Percentiles rank a stretch among this genome's conserved stretches.
Evolutionary conservation across 2,329 filamentous ascomycete genomes (phyloP).

Genomic region (Stemphylium beticola): DNA sequence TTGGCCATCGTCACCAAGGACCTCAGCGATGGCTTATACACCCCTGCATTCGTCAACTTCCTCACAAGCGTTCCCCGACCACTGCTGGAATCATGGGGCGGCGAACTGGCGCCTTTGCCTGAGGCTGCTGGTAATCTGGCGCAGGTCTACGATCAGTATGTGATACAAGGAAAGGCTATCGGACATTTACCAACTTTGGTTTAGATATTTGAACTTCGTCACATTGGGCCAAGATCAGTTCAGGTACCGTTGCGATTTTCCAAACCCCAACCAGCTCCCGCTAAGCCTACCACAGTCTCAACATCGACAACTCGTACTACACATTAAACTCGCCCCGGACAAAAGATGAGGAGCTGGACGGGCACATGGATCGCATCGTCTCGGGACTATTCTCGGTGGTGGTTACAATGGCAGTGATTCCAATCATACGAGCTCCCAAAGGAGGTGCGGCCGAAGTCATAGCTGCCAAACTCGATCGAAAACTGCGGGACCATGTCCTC

Average conservation of each 20-base stretch:
- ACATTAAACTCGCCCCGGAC: slow-evolving; percentile 94
- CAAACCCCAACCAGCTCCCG: not conserved
- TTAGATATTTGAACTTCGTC: slow-evolving; percentile 5
- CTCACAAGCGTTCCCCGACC: slow-evolving; percentile 89
- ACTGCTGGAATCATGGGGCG: slow-evolving; percentile 91
- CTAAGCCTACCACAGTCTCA: slow-evolving; percentile 56
- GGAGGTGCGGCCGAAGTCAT: slow-evolving; percentile 94
- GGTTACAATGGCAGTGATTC: slow-evolving; percentile 98
- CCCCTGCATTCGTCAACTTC: slow-evolving; percentile 93
- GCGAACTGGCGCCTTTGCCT: slow-evolving; percentile 76
- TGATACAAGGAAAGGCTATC: not conserved
- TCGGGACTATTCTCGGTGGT: slow-evolving; percentile 97
- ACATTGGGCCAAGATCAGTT: slow-evolving; percentile 3
- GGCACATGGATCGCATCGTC: slow-evolving; percentile 87
- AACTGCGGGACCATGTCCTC: slow-evolving; percentile 92
- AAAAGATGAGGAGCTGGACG: slow-evolving; percentile 86
- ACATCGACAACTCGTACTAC: slow-evolving; percentile 78
- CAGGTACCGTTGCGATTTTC: not conserved
- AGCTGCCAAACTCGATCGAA: slow-evolving; percentile 89
- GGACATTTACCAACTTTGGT: not conserved
- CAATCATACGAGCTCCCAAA: slow-evolving; percentile 93
- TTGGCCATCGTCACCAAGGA: slow-evolving; percentile 83
- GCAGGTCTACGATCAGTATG: slow-evolving; percentile 83
- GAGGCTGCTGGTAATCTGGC: slow-evolving; percentile 88
- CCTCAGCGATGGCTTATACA: slow-evolving; percentile 83